Percentiles rank a stretch among this genome's conserved stretches.
phyloP scores from a whole-genome alignment of 805 yeast genomes.

The Tetrapisispora fleetii region DNA sequence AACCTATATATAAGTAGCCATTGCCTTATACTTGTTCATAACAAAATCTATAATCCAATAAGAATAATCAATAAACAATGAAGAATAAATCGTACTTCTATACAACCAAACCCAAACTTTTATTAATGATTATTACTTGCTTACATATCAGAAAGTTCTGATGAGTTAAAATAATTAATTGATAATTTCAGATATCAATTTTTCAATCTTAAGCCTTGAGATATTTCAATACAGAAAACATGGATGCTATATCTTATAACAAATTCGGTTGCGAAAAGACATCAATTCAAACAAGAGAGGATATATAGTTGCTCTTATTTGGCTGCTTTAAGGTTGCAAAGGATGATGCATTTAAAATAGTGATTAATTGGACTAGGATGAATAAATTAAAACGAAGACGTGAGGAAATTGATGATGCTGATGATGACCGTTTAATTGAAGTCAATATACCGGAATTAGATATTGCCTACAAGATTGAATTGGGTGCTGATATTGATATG shows the following conservation, averaged over 20 bases:
- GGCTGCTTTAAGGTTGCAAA: neutral
- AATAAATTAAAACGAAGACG: neutral
- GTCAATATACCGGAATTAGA: constrained; percentile 7
- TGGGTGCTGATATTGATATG: constrained; percentile 8
- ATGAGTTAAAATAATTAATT: no score
- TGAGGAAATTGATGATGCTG: neutral
- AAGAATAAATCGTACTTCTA: no score
- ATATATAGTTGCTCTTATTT: neutral
- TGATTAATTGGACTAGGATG: neutral
- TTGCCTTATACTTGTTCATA: no score
- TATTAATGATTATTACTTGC: no score
- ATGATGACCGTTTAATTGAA: neutral
- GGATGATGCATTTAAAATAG: neutral
- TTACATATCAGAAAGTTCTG: no score
- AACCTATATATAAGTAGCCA: no score
- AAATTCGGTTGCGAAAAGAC: neutral
- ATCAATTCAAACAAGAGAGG: no score
- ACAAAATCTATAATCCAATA: no score
- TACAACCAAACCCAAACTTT: no score
- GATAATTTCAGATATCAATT: no score
- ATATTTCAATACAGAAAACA: neutral
- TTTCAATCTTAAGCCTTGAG: neutral
- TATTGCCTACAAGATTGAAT: constrained; percentile 10
- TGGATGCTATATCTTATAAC: no score
- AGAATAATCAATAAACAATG: no score